A percentile compares a stretch with the other conserved stretches of the same genome.
These are phyloP conservation scores for Calycina herbarum DNA, from an alignment of 2,329 filamentous ascomycete genomes.

Conservation along the genomic window DNA sequence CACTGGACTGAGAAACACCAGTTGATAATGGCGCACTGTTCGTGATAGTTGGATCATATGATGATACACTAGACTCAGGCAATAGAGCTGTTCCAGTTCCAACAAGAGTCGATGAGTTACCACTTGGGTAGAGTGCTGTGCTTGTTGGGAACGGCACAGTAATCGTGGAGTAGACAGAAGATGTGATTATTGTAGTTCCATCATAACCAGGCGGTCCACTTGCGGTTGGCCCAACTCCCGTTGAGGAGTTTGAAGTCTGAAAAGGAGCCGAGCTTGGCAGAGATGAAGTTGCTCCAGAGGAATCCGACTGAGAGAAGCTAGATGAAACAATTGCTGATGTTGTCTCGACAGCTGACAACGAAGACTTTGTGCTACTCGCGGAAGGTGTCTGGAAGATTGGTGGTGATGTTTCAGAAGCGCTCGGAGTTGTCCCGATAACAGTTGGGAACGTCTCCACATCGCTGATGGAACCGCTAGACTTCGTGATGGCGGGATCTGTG, in stretches of 20 bases:
- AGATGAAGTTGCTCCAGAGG: constrained; percentile 5
- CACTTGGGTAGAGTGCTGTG: background rate
- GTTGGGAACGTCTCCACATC: constrained; percentile 14
- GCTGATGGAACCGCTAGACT: constrained; percentile 3
- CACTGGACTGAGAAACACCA: constrained; percentile 4
- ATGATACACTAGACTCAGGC: background rate
- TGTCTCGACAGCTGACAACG: background rate
- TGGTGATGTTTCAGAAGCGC: background rate
- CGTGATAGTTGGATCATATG: background rate
- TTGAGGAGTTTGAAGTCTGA: background rate
- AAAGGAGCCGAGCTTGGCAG: constrained; percentile 5
- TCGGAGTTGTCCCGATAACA: background rate
- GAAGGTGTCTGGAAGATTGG: background rate
- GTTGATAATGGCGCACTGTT: background rate
- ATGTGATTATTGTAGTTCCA: constrained; percentile 1
- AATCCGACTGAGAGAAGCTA: constrained; percentile 1
- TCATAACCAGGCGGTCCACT: background rate
- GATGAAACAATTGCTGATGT: background rate
- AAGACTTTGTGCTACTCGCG: background rate
- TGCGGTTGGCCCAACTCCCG: background rate
- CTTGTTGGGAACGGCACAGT: background rate
- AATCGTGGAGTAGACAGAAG: background rate
- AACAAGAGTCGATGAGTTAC: constrained; percentile 4
- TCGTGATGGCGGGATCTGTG: constrained; percentile 8
- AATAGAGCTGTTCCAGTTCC: background rate